Conservation (phyloP, 495 filamentous ascomycete species). For the Penicillium crystallinum region DNA sequence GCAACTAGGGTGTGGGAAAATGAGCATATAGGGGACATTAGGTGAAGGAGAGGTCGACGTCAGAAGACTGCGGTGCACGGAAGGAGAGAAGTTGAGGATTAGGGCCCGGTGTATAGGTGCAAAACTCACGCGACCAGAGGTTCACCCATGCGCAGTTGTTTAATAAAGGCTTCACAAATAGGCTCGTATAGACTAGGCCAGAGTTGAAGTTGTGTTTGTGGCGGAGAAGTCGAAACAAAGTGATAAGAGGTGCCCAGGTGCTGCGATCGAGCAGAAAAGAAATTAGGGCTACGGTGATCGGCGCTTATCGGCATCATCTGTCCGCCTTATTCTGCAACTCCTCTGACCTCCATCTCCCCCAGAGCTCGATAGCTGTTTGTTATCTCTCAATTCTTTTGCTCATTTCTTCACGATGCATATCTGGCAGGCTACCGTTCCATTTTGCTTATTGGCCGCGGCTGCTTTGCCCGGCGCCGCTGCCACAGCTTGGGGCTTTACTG, state of each 20-base stretch:
- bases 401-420: conserved; percentile 35
- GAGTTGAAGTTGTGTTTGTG: not conserved
- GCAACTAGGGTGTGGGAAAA: not conserved
- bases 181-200: not conserved
- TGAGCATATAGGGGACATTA: not conserved
- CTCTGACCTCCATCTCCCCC: conserved; percentile 4
- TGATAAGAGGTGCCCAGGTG: conserved; percentile 5
- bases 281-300: conserved; percentile 31
- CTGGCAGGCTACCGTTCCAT: conserved; percentile 36
- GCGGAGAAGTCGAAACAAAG: not conserved
- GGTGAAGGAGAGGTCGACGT: conserved; percentile 11
- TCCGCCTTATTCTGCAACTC: conserved; percentile 31
- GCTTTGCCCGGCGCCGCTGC: conserved; percentile 50
- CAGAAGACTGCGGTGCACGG: conserved; percentile 11
- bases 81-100: conserved; percentile 18
- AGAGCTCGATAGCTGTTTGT: conserved; percentile 3
- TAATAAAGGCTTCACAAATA: not conserved
- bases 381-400: conserved; percentile 2
- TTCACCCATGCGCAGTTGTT: conserved; percentile 1
- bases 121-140: conserved; percentile 13
- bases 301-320: conserved; percentile 26
- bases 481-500: conserved; percentile 77
- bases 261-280: conserved; percentile 27
- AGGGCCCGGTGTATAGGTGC: conserved; percentile 9
- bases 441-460: conserved; percentile 37